Evolutionary conservation across 306 rosid species (phyloP).

Genomic region (Cotoneaster glaucophyllus): DNA sequence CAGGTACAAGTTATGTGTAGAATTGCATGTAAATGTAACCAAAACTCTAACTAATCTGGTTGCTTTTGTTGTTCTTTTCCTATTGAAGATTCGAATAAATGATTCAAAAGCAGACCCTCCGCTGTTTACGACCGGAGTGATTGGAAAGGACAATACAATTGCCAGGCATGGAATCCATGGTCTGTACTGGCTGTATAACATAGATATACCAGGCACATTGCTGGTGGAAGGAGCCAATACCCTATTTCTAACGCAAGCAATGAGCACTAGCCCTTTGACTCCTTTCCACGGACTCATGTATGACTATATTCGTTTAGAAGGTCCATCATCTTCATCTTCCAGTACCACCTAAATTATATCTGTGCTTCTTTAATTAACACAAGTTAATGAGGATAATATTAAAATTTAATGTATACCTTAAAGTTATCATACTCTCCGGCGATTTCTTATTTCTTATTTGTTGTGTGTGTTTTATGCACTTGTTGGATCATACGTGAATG

Average conservation of each 20-base stretch:
- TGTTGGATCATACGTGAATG: no score
- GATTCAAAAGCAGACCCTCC: constrained; percentile 29
- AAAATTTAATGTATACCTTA: no score
- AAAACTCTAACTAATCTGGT: neutral
- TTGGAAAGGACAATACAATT: constrained; percentile 25
- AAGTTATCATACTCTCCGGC: no score
- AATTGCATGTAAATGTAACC: neutral
- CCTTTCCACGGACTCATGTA: constrained; percentile 31
- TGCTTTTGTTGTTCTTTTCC: neutral
- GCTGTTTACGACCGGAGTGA: constrained; percentile 8
- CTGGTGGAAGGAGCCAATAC: constrained; percentile 21
- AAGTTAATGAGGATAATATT: no score
- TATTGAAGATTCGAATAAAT: constrained; percentile 46
- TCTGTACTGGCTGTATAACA: constrained; percentile 11
- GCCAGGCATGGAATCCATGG: constrained; percentile 35
- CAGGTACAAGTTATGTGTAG: constrained; percentile 25
- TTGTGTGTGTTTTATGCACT: no score
- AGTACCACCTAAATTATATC: neutral
- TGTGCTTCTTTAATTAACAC: neutral
- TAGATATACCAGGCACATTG: constrained; percentile 6
- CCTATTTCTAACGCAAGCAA: constrained; percentile 15
- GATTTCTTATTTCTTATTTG: no score
- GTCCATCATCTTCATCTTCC: neutral
- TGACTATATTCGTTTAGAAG: constrained; percentile 30
- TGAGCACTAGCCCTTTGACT: constrained; percentile 5